Evolutionary conservation across 805 yeast genomes (phyloP), one percentile per base, ranked within the genome.

Genomic region (Grigorovia jiainica): DNA sequence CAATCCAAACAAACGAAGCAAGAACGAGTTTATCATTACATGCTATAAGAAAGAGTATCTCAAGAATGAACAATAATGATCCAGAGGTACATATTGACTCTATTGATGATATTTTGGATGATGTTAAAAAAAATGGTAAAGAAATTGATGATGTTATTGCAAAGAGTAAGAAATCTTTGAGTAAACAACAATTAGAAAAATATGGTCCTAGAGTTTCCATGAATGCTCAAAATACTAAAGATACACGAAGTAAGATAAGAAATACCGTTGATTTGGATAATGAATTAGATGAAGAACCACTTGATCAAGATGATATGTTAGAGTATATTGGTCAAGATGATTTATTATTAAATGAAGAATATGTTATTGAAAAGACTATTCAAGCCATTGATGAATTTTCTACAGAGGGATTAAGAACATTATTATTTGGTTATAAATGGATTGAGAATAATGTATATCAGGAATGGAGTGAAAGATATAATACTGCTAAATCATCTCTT

Each of bases 341-440:
- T 23, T 55, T 85, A 18, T 67, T 84, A 8, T 57, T 71, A 16
- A 82, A 86, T 52, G 95, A 86, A 13, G 87, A 79, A 47, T 85
- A 76, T 53, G 68, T 90, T 4, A 56, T 89, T 31, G 96, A 87
- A 57, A 78, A 76, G 48, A 90, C 97, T 0, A 66, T 94, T 43
- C 84, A 86, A 51, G 95, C 94, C 48, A 76, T 92, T 45, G 97
- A 92, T 51, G 94, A 86, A 45, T 92, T 89, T 61, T 87, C 97
- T 0, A 82, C 95, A 0, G 97, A 90, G 48, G 99, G 99, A 1
- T 67, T 92, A 44, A 74, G 99, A 56, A 92, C 99, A 0, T 71
- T 92, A 49, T 59, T 92, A 47, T 92, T 87, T 59, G 79, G 87
- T 3, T 87, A 76, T 64, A 77, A 75, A 51, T 83, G 90, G 80